Evolutionary conservation across 257 asterid genomes (phyloP).

Genomic region (Nicotiana undulata): DNA sequence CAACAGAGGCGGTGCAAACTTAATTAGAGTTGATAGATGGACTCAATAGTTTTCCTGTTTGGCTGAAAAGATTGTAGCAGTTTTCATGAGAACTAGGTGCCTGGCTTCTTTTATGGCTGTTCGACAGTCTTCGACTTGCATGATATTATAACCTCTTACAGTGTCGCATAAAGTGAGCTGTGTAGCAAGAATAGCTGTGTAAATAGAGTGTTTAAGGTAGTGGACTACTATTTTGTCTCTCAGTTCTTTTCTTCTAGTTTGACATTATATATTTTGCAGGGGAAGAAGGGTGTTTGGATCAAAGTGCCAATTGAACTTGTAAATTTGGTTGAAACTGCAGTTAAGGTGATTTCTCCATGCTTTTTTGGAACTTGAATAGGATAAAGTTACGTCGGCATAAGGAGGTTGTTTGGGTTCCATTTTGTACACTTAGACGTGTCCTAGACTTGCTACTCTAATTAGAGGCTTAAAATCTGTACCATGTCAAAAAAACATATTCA

Average conservation of each 20-base stretch:
- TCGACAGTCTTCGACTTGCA: background rate
- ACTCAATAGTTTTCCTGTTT: background rate
- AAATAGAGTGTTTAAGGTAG: background rate
- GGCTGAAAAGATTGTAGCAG: background rate
- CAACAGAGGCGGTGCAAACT: background rate
- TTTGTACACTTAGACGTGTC: background rate
- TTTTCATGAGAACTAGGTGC: background rate
- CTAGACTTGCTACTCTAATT: background rate
- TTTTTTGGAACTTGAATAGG: background rate
- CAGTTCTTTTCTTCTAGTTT: background rate
- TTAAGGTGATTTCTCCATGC: slow-evolving; percentile 36
- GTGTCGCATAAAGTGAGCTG: background rate
- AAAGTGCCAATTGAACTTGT: slow-evolving; percentile 50
- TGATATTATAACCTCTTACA: background rate
- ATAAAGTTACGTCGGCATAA: background rate
- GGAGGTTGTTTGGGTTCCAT: background rate
- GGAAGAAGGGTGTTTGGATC: slow-evolving; percentile 74
- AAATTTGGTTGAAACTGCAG: slow-evolving; percentile 55
- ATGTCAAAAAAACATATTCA: background rate
- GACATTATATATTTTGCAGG: slow-evolving; percentile 34
- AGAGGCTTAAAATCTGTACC: background rate
- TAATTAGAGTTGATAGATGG: background rate
- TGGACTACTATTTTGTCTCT: no score
- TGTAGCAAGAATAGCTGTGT: background rate
- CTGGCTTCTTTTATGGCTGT: background rate